Conservation (phyloP, 176 grass and related monocot genomes). For the Juncus effusus region DNA sequence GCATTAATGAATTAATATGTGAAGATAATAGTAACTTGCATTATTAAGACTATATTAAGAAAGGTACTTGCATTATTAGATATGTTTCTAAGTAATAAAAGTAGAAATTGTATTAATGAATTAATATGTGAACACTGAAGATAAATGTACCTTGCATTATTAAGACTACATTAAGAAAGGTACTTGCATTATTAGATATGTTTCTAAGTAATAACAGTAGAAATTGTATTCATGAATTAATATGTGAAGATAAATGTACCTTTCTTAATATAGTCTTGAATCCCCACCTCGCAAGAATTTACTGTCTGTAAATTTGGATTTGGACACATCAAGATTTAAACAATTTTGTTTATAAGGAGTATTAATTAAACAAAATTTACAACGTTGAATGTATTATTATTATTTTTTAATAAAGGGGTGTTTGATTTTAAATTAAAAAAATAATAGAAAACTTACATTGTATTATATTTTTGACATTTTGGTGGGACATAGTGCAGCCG, state of each 20-base stretch:
- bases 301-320: conserved; percentile 31
- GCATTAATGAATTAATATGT: no score
- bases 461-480: conserved; percentile 49
- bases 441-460: conserved; percentile 41
- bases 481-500: conserved; percentile 36
- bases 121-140: conserved; percentile 12
- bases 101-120: not conserved
- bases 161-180: no score
- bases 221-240: conserved; percentile 2
- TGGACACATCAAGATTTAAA: not conserved
- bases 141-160: conserved; percentile 39
- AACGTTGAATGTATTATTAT: no score
- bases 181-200: no score
- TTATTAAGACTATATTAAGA: no score
- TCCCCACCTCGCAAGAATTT: conserved; percentile 37
- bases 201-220: no score
- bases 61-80: no score
- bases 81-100: no score
- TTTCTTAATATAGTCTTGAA: conserved; percentile 44
- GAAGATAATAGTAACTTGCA: no score
- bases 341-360: not conserved
- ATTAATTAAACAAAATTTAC: not conserved
- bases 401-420: not conserved
- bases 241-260: conserved; percentile 30
- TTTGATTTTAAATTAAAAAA: no score